These are phyloP conservation scores for Posidonia oceanica DNA, from an alignment of 116 monocot species.

Conservation along the genomic window DNA sequence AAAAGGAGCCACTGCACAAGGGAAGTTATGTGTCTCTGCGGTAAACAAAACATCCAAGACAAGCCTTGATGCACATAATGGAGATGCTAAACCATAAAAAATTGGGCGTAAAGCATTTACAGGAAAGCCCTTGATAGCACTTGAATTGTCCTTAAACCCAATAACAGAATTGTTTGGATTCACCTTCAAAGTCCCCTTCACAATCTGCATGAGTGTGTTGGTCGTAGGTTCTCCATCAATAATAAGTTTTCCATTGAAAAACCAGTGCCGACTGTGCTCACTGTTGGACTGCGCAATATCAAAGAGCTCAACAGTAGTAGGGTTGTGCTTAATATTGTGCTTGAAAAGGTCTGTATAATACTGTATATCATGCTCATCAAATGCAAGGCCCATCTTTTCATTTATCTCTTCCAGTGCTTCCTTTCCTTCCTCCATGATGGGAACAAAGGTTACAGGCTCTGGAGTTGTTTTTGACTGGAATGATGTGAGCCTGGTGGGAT, in stretches of 20 bases:
- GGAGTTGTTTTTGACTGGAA: constrained; percentile 40
- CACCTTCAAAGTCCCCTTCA: constrained; percentile 68
- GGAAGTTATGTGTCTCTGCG: constrained; percentile 95
- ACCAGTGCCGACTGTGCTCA: constrained; percentile 94
- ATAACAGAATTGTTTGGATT: constrained; percentile 91
- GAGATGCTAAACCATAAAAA: constrained; percentile 34
- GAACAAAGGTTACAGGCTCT: constrained; percentile 50
- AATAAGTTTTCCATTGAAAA: constrained; percentile 79
- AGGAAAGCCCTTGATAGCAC: constrained; percentile 76
- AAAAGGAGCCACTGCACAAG: constrained; percentile 92
- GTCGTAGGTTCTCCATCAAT: constrained; percentile 59
- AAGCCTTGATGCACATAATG: constrained; percentile 9
- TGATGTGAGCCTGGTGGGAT: constrained; percentile 43
- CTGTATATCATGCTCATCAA: constrained; percentile 85
- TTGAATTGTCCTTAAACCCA: constrained; percentile 96
- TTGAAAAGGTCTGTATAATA: constrained; percentile 79
- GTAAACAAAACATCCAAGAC: constrained; percentile 81
- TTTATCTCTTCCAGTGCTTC: constrained; percentile 77
- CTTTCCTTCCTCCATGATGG: constrained; percentile 66
- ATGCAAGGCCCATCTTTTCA: constrained; percentile 80
- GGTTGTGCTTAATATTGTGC: constrained; percentile 79
- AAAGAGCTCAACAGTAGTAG: constrained; percentile 89
- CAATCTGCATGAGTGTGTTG: constrained; percentile 60
- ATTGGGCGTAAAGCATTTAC: constrained; percentile 39
- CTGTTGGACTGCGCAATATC: constrained; percentile 97